A percentile compares a stretch with the other conserved stretches of the same genome.
These are phyloP conservation scores for Galeopsis tetrahit DNA, from an alignment of 257 asterid species.

Conservation along the genomic window DNA sequence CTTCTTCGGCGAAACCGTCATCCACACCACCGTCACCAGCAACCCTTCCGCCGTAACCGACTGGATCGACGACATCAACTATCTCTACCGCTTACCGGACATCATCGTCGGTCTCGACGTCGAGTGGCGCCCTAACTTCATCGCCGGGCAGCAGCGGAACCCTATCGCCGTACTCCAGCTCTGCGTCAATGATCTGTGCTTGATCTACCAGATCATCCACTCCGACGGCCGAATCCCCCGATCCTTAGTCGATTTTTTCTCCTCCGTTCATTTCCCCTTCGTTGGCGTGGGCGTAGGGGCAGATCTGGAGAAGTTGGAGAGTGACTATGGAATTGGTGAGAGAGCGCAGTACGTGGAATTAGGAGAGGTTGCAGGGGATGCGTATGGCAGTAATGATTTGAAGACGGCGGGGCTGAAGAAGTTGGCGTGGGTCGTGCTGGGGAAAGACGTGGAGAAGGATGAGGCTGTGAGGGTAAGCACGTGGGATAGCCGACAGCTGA, in stretches of 20 bases:
- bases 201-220: slow-evolving; percentile 42
- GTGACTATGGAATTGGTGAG: slow-evolving; percentile 32
- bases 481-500: slow-evolving; percentile 40
- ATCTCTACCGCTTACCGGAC: slow-evolving; percentile 20
- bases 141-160: slow-evolving; percentile 20
- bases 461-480: slow-evolving; percentile 23
- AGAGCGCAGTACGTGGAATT: slow-evolving; percentile 34
- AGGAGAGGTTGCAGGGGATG: slow-evolving; percentile 20
- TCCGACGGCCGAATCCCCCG: slow-evolving; percentile 33
- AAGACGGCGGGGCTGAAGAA: slow-evolving; percentile 23
- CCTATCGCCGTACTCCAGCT: slow-evolving; percentile 48
- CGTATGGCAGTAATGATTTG: not conserved
- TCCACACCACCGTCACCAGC: slow-evolving; percentile 42
- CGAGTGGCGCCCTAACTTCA: slow-evolving; percentile 45
- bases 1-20: slow-evolving; percentile 25
- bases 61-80: slow-evolving; percentile 38
- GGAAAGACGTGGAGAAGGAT: slow-evolving; percentile 36
- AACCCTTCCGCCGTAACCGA: slow-evolving; percentile 28
- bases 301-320: slow-evolving; percentile 35
- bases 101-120: slow-evolving; percentile 52
- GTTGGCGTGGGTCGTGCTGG: slow-evolving; percentile 33
- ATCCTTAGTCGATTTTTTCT: slow-evolving; percentile 34
- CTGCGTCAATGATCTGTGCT: slow-evolving; percentile 43
- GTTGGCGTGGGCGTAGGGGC: slow-evolving; percentile 36
- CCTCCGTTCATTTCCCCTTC: slow-evolving; percentile 27